Base-by-base conservation (phyloP, 202 grass and related monocot genomes). In the Schoenoplectus tabernaemontani region DNA sequence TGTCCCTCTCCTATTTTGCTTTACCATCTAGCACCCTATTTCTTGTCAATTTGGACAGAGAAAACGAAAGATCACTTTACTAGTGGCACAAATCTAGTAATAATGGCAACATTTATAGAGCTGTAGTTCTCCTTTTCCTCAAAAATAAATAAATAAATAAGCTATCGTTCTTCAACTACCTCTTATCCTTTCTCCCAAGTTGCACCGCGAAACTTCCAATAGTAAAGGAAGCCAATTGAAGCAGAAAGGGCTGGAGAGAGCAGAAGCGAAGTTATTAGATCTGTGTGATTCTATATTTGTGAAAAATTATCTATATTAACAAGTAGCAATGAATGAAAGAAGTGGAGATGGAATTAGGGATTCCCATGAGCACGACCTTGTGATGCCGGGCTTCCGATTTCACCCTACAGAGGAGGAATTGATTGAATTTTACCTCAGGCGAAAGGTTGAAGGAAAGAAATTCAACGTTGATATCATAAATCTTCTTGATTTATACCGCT, bases 391-490 rank as follows among this genome's bases (percentile, higher is more conserved):
- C 15, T 97, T 97, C 76, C 82, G 93, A 59, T 97, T 97, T 84
- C 93, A 97, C 83, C 93, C 93, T 2, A 97, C 93, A 12, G 93
- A 97, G 84, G 93, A 97, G 85, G 93, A 97, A 87, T 84, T 97
- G 38, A 97, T 97, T 89, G 93, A 97, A 53, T 97, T 97, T 87
- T 97, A 97, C 84, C 89, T 97, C 77, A 77, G 91, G 5, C 85
- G 93, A n/a, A 97, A 91, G 85, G 90, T 97, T 57, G 93, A 97
- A 70, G 93, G 93, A 65, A 97, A 91, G 82, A 91, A 85, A 77
- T 93, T 97, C 93, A 93, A 93, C 64, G 82, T 93, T 33, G 93
- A 97, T 46, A 85, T 97, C 70, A 97, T 97, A 82, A 90, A 87
- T 72, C 89, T 90, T 88, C 82, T 97, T 57, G 93, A 97, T 48